A percentile compares a stretch with the other conserved stretches of the same genome.
Conservation (phyloP, 2,329 filamentous ascomycete genomes). For the Fusarium sp. region DNA sequence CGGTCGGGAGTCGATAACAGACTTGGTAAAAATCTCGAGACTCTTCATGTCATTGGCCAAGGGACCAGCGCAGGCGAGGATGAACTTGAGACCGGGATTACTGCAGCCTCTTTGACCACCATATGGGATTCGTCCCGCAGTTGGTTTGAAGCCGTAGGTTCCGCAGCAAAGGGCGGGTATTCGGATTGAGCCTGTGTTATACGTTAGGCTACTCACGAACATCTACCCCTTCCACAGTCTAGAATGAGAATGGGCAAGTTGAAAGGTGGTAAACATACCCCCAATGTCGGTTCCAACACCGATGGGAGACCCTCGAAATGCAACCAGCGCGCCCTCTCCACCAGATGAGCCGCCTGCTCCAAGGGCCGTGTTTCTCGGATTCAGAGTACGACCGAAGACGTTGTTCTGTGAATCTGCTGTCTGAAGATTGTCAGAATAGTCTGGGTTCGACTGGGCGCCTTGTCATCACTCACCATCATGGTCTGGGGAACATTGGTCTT, state of each 20-base stretch:
- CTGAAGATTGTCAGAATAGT: not conserved
- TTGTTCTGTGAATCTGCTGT: conserved; percentile 53
- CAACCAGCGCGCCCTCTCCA: conserved; percentile 57
- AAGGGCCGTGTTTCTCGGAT: conserved; percentile 67
- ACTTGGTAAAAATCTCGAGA: conserved; percentile 10
- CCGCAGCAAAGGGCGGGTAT: conserved; percentile 43
- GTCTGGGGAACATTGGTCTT: conserved; percentile 31
- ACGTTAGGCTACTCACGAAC: not conserved
- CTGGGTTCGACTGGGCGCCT: too few species aligned
- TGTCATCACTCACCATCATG: conserved; percentile 16
- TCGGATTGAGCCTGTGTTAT: conserved; percentile 38
- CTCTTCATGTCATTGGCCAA: conserved; percentile 21
- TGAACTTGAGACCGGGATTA: conserved; percentile 7
- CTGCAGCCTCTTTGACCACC: conserved; percentile 8
- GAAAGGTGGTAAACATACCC: conserved; percentile 11
- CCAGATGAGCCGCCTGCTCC: conserved; percentile 72
- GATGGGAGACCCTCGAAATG: conserved; percentile 49
- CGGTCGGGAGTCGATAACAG: conserved; percentile 3
- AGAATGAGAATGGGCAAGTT: not conserved
- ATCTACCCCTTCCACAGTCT: too few species aligned
- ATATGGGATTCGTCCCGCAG: conserved; percentile 16
- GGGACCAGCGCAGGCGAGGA: conserved; percentile 15
- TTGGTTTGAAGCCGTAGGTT: conserved; percentile 27
- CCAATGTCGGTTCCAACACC: conserved; percentile 52
- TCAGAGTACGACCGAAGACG: conserved; percentile 68